Base-by-base conservation (phyloP, 2,329 filamentous ascomycete genomes). In the Xylariaceae sp. region DNA sequence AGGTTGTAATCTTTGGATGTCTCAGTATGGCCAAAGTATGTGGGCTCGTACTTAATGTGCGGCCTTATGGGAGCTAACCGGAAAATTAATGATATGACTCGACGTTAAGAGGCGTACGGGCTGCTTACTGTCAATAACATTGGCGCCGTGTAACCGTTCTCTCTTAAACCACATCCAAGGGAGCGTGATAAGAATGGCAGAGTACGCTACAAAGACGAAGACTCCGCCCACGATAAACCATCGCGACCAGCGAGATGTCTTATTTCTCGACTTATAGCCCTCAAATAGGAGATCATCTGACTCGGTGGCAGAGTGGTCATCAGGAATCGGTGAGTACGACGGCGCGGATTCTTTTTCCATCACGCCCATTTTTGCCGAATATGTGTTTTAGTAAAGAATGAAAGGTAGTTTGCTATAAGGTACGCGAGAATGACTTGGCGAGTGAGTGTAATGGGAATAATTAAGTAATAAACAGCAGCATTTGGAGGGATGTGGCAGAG, bases 101-200 rank as follows among this genome's bases (percentile, higher is more conserved):
- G 11, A 16, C 18, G n/a, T 11, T 7, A 2, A 42, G 10, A 30
- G n/a, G 8, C 6, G 3, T 26, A 13, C 6, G 9, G 16, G 10
- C 3, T 6, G 33, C 51, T 58, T 49, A 63, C 61, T 52, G n/a
- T 62, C 53, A 23, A 63, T 61, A 10, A 62, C 59, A 50, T 63
- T 62, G 16, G 57, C 59, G 13, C 58, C 61, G n/a, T 59, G 59
- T 16, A 62, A 23, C 11, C 53, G 50, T 32, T 63, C 55, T 16
- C 56, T 63, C 47, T 53, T 57, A 36, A 59, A 51, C 53, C 58
- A 63, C 15, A 56, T 36, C n/a, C 51, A 63, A 13, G 61, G 55
- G 6, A 54, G 30, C 11, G 55, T 43, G 6, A 63, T 16, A 15
- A 63, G 58, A 24, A 50, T 18, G 9, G 39, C 41, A 15, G 61